Percentiles rank a stretch among this genome's conserved stretches.
phyloP scores from a whole-genome alignment of 179 eudicot species.

The Spinacia oleracea region DNA sequence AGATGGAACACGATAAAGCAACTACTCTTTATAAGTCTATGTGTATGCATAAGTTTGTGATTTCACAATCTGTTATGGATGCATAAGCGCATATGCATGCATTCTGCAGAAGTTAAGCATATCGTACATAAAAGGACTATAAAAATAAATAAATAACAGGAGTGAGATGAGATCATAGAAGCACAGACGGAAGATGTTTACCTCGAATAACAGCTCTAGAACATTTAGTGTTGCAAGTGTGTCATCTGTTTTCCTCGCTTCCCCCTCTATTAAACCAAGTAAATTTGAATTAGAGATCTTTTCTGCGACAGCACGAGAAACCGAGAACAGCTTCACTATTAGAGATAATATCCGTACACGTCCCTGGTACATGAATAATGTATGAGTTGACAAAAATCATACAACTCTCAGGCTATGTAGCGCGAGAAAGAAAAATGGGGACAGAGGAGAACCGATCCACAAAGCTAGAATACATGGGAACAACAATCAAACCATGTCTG shows the following conservation, averaged over 20 bases:
- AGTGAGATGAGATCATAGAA: neutral
- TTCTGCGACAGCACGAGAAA: conserved; percentile 71
- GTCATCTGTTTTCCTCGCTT: conserved; percentile 64
- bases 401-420: neutral
- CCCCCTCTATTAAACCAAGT: conserved; percentile 64
- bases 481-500: neutral
- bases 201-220: conserved; percentile 70
- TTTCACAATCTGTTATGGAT: neutral
- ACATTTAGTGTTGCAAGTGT: conserved; percentile 63
- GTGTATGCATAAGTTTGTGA: neutral
- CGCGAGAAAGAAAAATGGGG: neutral
- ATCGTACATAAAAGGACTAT: neutral
- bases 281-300: conserved; percentile 66
- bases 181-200: conserved; percentile 4
- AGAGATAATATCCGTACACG: conserved; percentile 76
- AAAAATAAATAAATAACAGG: too few species aligned
- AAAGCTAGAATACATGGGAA: neutral
- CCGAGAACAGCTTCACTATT: conserved; percentile 85
- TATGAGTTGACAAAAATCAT: neutral
- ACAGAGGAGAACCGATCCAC: neutral
- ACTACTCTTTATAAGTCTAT: neutral
- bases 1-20: neutral
- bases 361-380: conserved; percentile 53
- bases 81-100: neutral
- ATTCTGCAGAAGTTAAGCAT: neutral